Percentiles rank a stretch among this genome's conserved stretches.
phyloP scores from a whole-genome alignment of 306 rosid species.

The Dalbergia oliveri region DNA sequence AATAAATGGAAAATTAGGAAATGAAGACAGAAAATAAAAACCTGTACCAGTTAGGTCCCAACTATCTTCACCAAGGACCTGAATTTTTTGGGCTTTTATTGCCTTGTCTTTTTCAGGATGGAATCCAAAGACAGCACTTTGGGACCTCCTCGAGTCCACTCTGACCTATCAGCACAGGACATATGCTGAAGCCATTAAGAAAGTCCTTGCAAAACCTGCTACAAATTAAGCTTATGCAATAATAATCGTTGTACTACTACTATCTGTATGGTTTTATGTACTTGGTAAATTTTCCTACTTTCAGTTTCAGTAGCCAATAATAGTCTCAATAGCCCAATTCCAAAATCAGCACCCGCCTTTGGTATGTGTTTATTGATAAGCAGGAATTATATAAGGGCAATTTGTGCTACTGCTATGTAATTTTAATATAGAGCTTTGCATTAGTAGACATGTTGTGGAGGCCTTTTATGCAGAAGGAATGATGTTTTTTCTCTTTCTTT shows the following conservation, averaged over 20 bases:
- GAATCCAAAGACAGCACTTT: constrained; percentile 92
- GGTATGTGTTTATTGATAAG: constrained; percentile 48
- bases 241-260: constrained; percentile 26
- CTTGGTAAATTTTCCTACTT: constrained; percentile 45
- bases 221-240: constrained; percentile 58
- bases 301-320: constrained; percentile 49
- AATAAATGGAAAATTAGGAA: too few species aligned
- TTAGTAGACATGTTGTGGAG: constrained; percentile 48
- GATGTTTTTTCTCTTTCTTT: not conserved
- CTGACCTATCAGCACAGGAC: constrained; percentile 98
- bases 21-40: too few species aligned
- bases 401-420: constrained; percentile 47
- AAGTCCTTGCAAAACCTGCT: constrained; percentile 74
- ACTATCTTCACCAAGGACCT: not conserved
- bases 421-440: constrained; percentile 49
- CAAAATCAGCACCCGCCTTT: constrained; percentile 33
- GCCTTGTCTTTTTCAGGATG: constrained; percentile 60
- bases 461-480: constrained; percentile 47
- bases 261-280: constrained; percentile 50
- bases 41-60: too few species aligned
- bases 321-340: constrained; percentile 43
- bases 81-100: not conserved
- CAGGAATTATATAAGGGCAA: constrained; percentile 47
- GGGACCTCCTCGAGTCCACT: constrained; percentile 96
- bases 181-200: constrained; percentile 89